Evolutionary conservation across 2,329 filamentous ascomycete genomes (phyloP).

Genomic region (Penicillium sumatraense): DNA sequence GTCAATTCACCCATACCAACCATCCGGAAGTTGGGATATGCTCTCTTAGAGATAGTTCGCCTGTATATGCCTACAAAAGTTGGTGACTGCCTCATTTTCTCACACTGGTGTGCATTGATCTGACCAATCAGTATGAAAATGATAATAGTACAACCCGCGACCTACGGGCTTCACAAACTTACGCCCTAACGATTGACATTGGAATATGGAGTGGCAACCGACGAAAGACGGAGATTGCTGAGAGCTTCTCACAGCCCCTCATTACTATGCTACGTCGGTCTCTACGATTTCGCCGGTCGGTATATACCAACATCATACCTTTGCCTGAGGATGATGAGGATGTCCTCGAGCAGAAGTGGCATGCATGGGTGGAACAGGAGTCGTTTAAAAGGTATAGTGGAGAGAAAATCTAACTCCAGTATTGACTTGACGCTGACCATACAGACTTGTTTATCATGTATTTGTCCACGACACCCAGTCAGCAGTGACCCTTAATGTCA

Average conservation of each 20-base stretch:
- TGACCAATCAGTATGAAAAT: conserved; percentile 28
- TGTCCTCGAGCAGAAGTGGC: conserved; percentile 68
- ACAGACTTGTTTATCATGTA: conserved; percentile 63
- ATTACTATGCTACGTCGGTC: conserved; percentile 61
- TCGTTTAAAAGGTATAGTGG: conserved; percentile 66
- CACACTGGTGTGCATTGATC: neutral
- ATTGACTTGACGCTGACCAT: conserved; percentile 8
- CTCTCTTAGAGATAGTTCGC: conserved; percentile 46
- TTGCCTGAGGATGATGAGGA: conserved; percentile 60
- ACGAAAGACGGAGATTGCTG: conserved; percentile 63
- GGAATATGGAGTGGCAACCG: conserved; percentile 64
- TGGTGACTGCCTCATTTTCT: conserved; percentile 53
- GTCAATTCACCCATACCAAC: conserved; percentile 43
- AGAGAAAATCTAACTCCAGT: neutral
- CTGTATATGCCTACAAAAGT: conserved; percentile 61
- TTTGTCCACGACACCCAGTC: conserved; percentile 69
- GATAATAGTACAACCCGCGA: conserved; percentile 58
- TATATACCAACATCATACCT: conserved; percentile 58
- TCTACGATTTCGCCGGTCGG: conserved; percentile 63
- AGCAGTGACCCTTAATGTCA: conserved; percentile 69
- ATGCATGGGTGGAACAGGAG: conserved; percentile 66
- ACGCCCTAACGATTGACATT: conserved; percentile 56
- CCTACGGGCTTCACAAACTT: conserved; percentile 57
- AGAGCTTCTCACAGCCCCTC: conserved; percentile 60
- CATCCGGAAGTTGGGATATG: conserved; percentile 47